A percentile compares a stretch with the other conserved stretches of the same genome.
Conservation (phyloP, 2,329 filamentous ascomycete species). For the Leptosphaerulina australis region DNA sequence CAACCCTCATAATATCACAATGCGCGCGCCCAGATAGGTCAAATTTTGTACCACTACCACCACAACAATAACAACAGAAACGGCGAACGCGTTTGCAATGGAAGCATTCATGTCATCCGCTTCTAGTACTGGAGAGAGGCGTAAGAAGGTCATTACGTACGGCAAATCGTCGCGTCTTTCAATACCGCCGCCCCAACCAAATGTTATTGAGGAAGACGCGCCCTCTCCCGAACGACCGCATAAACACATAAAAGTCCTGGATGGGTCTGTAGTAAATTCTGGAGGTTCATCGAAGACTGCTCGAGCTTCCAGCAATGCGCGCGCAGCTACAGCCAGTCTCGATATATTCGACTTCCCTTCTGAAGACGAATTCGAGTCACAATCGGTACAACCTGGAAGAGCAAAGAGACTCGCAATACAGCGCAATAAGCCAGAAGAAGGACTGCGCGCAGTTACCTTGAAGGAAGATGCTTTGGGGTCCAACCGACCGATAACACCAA, state of each 20-base stretch:
- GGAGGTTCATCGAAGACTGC: slow-evolving; percentile 11
- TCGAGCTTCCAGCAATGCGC: slow-evolving; percentile 4
- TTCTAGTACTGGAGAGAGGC: slow-evolving; percentile 40
- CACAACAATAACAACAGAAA: too few species aligned
- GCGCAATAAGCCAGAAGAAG: slow-evolving; percentile 17
- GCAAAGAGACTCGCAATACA: slow-evolving; percentile 26
- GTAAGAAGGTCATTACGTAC: slow-evolving; percentile 50
- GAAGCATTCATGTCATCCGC: slow-evolving; percentile 36
- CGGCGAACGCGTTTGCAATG: slow-evolving; percentile 27
- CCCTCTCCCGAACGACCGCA: slow-evolving; percentile 44
- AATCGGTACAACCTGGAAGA: slow-evolving; percentile 13
- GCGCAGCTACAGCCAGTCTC: slow-evolving; percentile 14
- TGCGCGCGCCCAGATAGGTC: slow-evolving; percentile 35
- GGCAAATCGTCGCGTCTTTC: slow-evolving; percentile 44
- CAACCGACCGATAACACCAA: slow-evolving; percentile 6
- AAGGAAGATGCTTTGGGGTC: slow-evolving; percentile 10
- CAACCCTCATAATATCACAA: slow-evolving; percentile 16
- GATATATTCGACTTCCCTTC: slow-evolving; percentile 54
- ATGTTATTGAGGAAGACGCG: slow-evolving; percentile 20
- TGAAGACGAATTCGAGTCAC: slow-evolving; percentile 36
- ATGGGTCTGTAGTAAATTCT: slow-evolving; percentile 6
- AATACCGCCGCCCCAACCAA: slow-evolving; percentile 25
- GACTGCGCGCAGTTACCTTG: slow-evolving; percentile 16
- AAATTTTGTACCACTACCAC: slow-evolving; percentile 14
- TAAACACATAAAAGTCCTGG: slow-evolving; percentile 23